Evolutionary conservation across 2,329 filamentous ascomycete genomes (phyloP), one percentile per base, ranked within the genome.

Genomic region (Rutstroemia sp.): DNA sequence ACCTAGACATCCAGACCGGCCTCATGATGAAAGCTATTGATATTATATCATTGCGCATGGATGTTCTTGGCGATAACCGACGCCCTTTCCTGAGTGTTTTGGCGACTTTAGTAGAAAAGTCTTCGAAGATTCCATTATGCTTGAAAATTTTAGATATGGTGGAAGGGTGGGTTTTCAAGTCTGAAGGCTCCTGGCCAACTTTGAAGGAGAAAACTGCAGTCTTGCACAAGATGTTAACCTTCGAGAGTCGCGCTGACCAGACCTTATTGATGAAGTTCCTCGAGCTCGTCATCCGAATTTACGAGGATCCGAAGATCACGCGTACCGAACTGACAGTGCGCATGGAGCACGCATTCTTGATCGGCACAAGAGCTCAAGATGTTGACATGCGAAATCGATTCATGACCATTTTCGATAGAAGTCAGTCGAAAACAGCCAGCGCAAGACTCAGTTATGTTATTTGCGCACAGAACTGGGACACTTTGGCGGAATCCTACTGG

Each of bases 191-290:
- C 2, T 96, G 94, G 80, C 94, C 94, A 0, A 99, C 94, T 0
- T 79, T 99, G 1, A 99, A 99, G 71, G 95, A 99, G 73, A 99
- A 99, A 76, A 97, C 92, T 0, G 95, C 95, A 1, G 94, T 99
- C 1, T 75, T 99, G n/a, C 92, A 95, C 66, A 99, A 99, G 74
- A 99, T 99, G 94, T 76, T 97, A 16, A 86, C 92, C 0, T 99
- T 99, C 64, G 94, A 99, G 72, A 84, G 89, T 57, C 82, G 94
- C 41, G 75, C 80, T 27, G 92, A 97, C 68, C 82, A 86, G 34
- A 90, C 87, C 0, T 86, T 99, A 74, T 78, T 99, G 57, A 91
- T 87, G 63, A 92, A 92, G 68, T 99, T 97, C 75, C 78, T 99
- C 57, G 89, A 97, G 62, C 82, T 99, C 25, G 94, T 99, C 25